Evolutionary conservation across 2,329 filamentous ascomycete species (phyloP), one percentile per base, ranked within the genome.

Genomic region (Cladophialophora bantiana): DNA sequence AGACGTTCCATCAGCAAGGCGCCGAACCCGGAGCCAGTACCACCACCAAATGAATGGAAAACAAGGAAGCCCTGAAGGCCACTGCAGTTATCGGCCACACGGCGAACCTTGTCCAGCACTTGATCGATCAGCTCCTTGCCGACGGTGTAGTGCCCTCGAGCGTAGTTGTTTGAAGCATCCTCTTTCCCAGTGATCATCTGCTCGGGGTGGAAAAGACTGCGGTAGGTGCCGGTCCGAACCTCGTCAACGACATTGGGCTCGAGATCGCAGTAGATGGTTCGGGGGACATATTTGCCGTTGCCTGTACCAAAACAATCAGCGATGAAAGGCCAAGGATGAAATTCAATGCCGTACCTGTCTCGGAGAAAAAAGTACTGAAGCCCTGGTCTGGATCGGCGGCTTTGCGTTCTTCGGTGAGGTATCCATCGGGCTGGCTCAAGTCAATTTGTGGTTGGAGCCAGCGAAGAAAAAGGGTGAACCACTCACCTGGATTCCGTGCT

Each of bases 151-250:
- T 99, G 95, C 75, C 95, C 95, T 88, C 95, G 94, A 76, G 95
- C 95, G 80, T 98, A 98, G 90, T 99, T 99, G 91, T 99, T 99
- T 75, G 94, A 97, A 74, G 95, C 95, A 89, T 98, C 95, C 88
- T 98, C 95, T 90, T 98, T 98, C 84, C 95, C 95, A 73, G 93
- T 97, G 83, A 99, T 97, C 94, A 99, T 97, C 85, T 96, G 91
- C 85, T 98, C 95, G 68, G 95, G 95, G 86, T 98, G 95, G 89
- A 98, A 98, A 73, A 99, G 90, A 79, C 88, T 91, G 78, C 94
- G 92, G 89, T 98, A 99, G 80, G 93, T 83, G 79, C 95, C 95
- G 76, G 94, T 98, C 85, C 95, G 94, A 84, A 98, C 95, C 86
- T 98, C 95, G 79, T 99, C 95, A 85, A 99, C 90, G 78, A 98